These are phyloP conservation scores for Leishmania braziliensis DNA, from an alignment of 208 protist species.

Conservation along the genomic window DNA sequence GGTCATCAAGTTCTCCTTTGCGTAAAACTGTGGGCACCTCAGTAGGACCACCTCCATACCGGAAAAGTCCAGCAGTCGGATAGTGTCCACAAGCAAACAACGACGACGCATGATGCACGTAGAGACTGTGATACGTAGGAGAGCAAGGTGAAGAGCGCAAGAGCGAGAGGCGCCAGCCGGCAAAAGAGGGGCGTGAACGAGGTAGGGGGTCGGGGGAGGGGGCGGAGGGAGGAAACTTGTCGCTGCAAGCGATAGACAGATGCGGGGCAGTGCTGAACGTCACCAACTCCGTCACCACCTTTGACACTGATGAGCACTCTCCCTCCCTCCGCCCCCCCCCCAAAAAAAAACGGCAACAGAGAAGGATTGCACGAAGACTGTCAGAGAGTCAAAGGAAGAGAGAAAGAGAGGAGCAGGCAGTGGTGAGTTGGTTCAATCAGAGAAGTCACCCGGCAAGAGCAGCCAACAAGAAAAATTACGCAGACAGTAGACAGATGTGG, in stretches of 20 bases:
- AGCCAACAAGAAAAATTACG: not conserved
- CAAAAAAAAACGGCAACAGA: not conserved
- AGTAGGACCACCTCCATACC: constrained; percentile 45
- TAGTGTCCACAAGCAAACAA: constrained; percentile 15
- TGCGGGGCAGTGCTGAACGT: not conserved
- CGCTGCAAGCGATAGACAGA: not conserved
- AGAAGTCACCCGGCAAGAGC: not conserved
- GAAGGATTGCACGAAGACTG: not conserved
- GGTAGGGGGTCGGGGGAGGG: no score
- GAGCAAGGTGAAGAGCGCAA: not conserved
- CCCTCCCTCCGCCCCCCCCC: no score
- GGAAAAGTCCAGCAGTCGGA: constrained; percentile 3
- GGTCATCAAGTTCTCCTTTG: constrained; percentile 41
- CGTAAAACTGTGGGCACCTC: constrained; percentile 39
- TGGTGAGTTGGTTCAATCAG: not conserved
- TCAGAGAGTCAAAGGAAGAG: not conserved
- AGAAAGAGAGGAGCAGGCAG: no score
- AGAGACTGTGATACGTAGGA: not conserved
- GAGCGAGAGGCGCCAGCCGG: not conserved
- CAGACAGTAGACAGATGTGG: not conserved
- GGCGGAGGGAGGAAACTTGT: not conserved
- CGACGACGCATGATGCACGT: constrained; percentile 15
- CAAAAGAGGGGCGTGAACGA: not conserved
- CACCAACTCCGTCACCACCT: not conserved
- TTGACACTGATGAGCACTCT: not conserved